These are phyloP conservation scores for Yarrowia divulgata DNA, from an alignment of 805 yeast genomes.

Conservation along the genomic window DNA sequence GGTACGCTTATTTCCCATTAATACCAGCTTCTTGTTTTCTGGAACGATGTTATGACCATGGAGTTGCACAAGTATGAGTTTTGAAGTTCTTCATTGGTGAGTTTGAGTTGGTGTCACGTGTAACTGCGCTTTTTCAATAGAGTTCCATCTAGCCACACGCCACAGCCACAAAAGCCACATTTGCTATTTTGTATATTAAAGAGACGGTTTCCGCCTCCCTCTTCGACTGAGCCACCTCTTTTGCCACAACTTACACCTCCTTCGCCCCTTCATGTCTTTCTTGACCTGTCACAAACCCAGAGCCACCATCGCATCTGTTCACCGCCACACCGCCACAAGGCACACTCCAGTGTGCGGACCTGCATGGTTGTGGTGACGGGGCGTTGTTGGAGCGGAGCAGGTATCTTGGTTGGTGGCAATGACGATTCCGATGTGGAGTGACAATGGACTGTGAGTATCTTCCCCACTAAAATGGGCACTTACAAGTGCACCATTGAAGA, in stretches of 20 bases:
- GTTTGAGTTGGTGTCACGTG: constrained; percentile 6
- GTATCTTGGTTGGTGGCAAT: neutral
- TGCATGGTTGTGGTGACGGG: neutral
- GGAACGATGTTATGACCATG: neutral
- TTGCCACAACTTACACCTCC: constrained; percentile 32
- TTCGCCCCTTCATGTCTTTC: constrained; percentile 5
- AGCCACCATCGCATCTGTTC: neutral
- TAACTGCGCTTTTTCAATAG: constrained; percentile 7
- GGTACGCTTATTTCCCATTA: neutral
- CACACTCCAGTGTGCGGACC: neutral
- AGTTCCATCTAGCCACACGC: constrained; percentile 25
- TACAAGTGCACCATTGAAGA: too few species aligned
- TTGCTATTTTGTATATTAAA: neutral
- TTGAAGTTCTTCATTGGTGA: neutral
- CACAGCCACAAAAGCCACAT: constrained; percentile 34
- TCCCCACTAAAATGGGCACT: too few species aligned
- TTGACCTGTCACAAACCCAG: constrained; percentile 1
- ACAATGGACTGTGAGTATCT: too few species aligned
- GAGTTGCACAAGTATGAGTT: neutral
- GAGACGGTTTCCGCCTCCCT: constrained; percentile 18
- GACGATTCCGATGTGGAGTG: too few species aligned
- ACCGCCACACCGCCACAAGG: constrained; percentile 6
- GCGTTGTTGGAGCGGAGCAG: neutral
- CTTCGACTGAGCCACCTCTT: constrained; percentile 20
- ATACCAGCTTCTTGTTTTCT: neutral